Base-by-base conservation (phyloP, 495 filamentous ascomycete genomes). In the Xylaria castorea region DNA sequence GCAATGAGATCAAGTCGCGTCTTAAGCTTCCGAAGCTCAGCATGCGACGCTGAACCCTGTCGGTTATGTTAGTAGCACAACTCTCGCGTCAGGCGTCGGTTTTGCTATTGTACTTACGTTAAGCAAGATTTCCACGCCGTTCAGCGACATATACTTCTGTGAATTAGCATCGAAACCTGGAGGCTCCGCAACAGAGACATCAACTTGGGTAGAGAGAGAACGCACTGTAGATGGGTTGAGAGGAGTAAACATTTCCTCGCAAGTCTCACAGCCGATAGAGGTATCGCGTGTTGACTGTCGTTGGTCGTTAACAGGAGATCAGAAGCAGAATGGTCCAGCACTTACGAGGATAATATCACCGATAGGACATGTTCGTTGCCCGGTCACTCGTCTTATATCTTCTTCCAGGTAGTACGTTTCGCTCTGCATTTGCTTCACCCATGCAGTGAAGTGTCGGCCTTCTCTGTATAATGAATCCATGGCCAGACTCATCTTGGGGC, bases 211-310 rank as follows among this genome's bases (percentile, higher is more conserved):
- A n/a, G n/a, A n/a, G n/a, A n/a, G n/a, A n/a, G n/a, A n/a, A 18
- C 44, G 3, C 18, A 48, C 44, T 18, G 71, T 73, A 1, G 64
- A 79, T 34, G 77, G 85, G 80, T 84, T 85, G 74, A 85, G 82
- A 4, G 90, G 89, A 9, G 89, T 91, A 66, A 92, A 92, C 16
- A 92, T 79, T 74, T 92, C 90, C 76, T 92, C 90, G 64, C 90
- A 92, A 2, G 89, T 91, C 78, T 92, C 91, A 5, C 83, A 77
- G 5, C 87, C 91, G 18, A 93, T 71, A 69, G 84, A 87, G 0
- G 90, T 92, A 75, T 93, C 92, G 3, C 36, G 36, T n/a, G n/a
- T n/a, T n/a, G n/a, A n/a, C n/a, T n/a, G n/a, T n/a, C n/a, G n/a
- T n/a, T n/a, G n/a, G n/a, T n/a, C n/a, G n/a, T n/a, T n/a, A n/a